A percentile compares a stretch with the other conserved stretches of the same genome.
Conservation (phyloP, 345 rosid species). For the Balakata baccata region DNA sequence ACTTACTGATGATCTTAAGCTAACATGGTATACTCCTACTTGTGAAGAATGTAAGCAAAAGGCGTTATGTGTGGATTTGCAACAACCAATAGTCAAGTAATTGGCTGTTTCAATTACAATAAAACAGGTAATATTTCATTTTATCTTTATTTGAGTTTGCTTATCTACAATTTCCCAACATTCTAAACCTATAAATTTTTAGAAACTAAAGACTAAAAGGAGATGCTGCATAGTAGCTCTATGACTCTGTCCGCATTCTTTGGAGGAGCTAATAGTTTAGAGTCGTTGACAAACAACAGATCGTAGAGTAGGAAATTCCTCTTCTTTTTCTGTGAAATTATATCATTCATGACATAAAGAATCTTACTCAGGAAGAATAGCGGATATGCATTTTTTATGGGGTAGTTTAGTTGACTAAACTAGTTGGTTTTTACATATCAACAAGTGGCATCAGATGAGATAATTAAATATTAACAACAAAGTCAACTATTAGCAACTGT, state of each 20-base stretch:
- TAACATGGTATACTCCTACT: slow-evolving; percentile 55
- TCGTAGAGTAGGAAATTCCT: background rate
- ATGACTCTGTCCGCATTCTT: slow-evolving; percentile 2
- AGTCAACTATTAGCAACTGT: slow-evolving; percentile 13
- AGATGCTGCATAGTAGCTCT: background rate
- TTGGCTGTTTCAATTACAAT: slow-evolving; percentile 43
- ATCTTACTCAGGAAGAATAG: background rate
- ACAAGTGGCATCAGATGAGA: background rate
- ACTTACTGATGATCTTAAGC: slow-evolving; percentile 44
- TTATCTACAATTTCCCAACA: background rate
- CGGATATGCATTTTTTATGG: no score
- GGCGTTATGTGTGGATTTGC: slow-evolving; percentile 50
- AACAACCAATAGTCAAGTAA: slow-evolving; percentile 32
- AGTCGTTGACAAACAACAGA: background rate
- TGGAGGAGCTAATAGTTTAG: background rate
- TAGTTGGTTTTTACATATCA: background rate
- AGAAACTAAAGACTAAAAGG: background rate
- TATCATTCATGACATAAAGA: no score
- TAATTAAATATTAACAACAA: background rate
- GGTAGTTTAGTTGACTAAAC: slow-evolving; percentile 16
- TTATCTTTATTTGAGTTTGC: slow-evolving; percentile 9
- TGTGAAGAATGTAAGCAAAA: slow-evolving; percentile 47
- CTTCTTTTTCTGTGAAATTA: background rate
- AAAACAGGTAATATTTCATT: slow-evolving; percentile 39
- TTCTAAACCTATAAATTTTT: background rate